Evolutionary conservation across 331 rosid genomes (phyloP).

Genomic region (Saraca asoca): DNA sequence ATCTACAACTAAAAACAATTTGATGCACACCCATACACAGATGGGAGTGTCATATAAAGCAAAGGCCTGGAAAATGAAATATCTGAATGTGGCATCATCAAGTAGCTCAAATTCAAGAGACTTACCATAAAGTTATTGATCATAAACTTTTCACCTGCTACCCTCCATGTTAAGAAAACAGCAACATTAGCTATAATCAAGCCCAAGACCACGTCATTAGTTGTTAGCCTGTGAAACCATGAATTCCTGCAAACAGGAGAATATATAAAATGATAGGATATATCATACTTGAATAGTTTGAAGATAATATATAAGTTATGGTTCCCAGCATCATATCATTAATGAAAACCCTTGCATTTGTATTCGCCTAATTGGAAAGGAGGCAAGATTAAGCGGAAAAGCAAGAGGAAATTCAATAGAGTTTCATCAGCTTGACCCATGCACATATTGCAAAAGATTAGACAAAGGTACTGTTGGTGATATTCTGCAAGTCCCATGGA

Average conservation of each 20-base stretch:
- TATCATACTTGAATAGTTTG: slow-evolving; percentile 8
- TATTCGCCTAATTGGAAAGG: not conserved
- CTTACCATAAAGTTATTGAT: slow-evolving; percentile 68
- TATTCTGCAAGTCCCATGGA: not conserved
- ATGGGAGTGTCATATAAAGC: slow-evolving; percentile 27
- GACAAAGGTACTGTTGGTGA: not conserved
- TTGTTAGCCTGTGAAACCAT: slow-evolving; percentile 49
- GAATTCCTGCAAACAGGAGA: slow-evolving; percentile 60
- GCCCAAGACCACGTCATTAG: slow-evolving; percentile 52
- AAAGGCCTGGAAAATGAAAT: slow-evolving; percentile 10
- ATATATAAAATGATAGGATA: slow-evolving; percentile 28
- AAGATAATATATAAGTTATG: not conserved
- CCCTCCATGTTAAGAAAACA: slow-evolving; percentile 64
- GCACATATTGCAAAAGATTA: slow-evolving; percentile 7
- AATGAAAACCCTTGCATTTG: slow-evolving; percentile 2
- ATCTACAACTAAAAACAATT: not conserved
- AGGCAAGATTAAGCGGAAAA: not conserved
- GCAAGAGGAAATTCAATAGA: not conserved
- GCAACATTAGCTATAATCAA: slow-evolving; percentile 76
- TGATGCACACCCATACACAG: slow-evolving; percentile 12
- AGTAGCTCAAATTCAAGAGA: slow-evolving; percentile 33
- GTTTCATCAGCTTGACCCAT: not conserved
- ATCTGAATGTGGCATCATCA: slow-evolving; percentile 25
- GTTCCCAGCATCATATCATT: slow-evolving; percentile 7
- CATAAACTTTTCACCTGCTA: slow-evolving; percentile 62